Conservation (phyloP, 257 asterid species). For the Linderniella brevidens region DNA sequence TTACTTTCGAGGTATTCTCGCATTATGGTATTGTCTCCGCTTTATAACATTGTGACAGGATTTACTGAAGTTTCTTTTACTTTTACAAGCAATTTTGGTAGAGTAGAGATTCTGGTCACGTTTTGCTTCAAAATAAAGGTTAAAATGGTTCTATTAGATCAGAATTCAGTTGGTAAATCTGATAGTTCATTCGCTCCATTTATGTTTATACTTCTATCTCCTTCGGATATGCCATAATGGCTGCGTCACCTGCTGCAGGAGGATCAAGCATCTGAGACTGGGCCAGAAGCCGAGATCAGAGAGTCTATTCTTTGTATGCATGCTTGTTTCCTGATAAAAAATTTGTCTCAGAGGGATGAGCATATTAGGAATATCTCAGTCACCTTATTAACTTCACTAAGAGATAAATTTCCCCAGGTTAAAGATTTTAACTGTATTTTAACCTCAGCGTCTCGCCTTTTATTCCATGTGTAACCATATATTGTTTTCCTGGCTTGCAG, state of each 20-base stretch:
- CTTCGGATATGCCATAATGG: background rate
- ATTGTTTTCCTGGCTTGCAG: conserved; percentile 28
- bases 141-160: no score
- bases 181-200: no score
- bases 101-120: no score
- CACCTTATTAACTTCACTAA: conserved; percentile 70
- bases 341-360: conserved; percentile 90
- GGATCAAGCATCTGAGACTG: conserved; percentile 71
- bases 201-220: no score
- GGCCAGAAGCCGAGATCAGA: conserved; percentile 60
- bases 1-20: no score
- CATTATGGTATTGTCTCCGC: no score
- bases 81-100: no score
- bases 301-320: conserved; percentile 74
- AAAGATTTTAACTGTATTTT: conserved; percentile 8
- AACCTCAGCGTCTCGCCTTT: conserved; percentile 15
- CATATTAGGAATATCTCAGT: conserved; percentile 73
- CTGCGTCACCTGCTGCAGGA: conserved; percentile 48
- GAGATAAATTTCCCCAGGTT: conserved; percentile 95
- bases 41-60: no score
- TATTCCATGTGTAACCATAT: conserved; percentile 12
- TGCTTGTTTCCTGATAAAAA: conserved; percentile 88
- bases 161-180: no score
- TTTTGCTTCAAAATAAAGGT: no score
- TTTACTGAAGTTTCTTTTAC: no score